These are phyloP conservation scores for Populus hybrid DNA, from an alignment of 441 rosid species.

Conservation along the genomic window DNA sequence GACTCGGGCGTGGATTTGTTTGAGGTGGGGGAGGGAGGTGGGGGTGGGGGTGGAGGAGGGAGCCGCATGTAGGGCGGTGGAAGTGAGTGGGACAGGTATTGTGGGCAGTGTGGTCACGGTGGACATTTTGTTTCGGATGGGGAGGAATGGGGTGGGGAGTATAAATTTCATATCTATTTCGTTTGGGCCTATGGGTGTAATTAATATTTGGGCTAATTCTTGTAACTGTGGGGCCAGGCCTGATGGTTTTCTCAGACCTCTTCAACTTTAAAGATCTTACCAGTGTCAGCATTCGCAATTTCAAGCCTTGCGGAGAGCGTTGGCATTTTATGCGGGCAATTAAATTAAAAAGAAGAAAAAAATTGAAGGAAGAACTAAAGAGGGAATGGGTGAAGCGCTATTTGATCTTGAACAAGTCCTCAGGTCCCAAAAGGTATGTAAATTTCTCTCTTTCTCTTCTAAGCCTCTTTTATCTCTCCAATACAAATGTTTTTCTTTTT, in stretches of 20 bases:
- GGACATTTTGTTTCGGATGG: not conserved
- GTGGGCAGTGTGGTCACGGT: not conserved
- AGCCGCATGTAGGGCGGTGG: conserved; percentile 8
- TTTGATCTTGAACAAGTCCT: conserved; percentile 35
- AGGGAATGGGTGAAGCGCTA: conserved; percentile 35
- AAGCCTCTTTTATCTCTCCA: too few relatives aligned
- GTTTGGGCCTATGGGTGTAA: not conserved
- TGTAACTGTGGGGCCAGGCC: not conserved
- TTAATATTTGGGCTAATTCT: not conserved
- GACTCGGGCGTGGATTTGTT: too few relatives aligned
- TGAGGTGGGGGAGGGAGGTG: too few relatives aligned
- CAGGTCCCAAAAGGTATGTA: conserved; percentile 31
- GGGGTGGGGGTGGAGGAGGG: conserved; percentile 4
- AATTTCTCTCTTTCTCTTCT: not conserved
- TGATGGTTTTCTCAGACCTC: not conserved
- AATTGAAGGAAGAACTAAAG: conserved; percentile 7
- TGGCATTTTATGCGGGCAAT: not conserved
- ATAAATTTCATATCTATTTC: not conserved
- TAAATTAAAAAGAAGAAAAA: not conserved
- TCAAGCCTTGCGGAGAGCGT: not conserved
- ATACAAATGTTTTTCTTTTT: not conserved
- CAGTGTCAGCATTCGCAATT: not conserved
- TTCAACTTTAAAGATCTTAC: not conserved
- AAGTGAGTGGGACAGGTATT: not conserved
- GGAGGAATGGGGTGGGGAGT: not conserved